Percentiles rank a stretch among this genome's conserved stretches.
Conservation (phyloP, 2,329 filamentous ascomycete species). For the Pyrenochaeta sp. region DNA sequence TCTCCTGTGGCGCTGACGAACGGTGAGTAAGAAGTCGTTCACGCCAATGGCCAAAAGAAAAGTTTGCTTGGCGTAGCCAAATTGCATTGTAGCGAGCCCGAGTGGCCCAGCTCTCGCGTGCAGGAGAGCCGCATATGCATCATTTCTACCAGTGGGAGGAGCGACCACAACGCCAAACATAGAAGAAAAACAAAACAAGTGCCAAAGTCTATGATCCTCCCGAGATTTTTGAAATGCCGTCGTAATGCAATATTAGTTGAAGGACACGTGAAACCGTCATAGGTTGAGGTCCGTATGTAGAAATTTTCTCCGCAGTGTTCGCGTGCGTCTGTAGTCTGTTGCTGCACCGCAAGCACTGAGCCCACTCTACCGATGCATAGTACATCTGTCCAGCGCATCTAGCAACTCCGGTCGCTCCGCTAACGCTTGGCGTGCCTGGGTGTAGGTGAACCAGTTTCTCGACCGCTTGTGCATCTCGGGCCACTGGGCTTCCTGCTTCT, state of each 20-base stretch:
- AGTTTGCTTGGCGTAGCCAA: constrained; percentile 27
- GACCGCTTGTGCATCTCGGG: constrained; percentile 92
- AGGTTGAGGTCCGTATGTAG: constrained; percentile 12
- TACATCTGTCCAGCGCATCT: constrained; percentile 84
- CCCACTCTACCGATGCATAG: constrained; percentile 53
- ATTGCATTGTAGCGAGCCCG: constrained; percentile 38
- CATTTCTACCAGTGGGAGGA: constrained; percentile 40
- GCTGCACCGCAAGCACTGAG: constrained; percentile 16
- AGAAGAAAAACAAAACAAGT: constrained; percentile 24
- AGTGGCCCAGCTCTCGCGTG: constrained; percentile 29
- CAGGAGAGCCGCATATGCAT: constrained; percentile 41
- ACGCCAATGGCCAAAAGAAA: constrained; percentile 1
- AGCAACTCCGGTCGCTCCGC: constrained; percentile 83
- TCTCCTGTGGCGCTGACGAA: background rate
- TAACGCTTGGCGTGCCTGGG: constrained; percentile 80
- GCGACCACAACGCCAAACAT: constrained; percentile 43
- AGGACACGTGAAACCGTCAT: constrained; percentile 21
- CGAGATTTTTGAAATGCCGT: constrained; percentile 41
- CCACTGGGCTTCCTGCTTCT: constrained; percentile 86
- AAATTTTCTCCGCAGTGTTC: constrained; percentile 11
- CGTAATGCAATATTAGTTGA: constrained; percentile 40
- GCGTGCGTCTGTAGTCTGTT: constrained; percentile 11
- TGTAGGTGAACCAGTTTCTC: constrained; percentile 88
- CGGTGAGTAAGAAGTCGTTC: background rate
- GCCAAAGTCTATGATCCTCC: constrained; percentile 29